Percentiles rank a stretch among this genome's conserved stretches.
Conservation (phyloP, 768 basidiomycete genomes). For the Galerina marginata region DNA sequence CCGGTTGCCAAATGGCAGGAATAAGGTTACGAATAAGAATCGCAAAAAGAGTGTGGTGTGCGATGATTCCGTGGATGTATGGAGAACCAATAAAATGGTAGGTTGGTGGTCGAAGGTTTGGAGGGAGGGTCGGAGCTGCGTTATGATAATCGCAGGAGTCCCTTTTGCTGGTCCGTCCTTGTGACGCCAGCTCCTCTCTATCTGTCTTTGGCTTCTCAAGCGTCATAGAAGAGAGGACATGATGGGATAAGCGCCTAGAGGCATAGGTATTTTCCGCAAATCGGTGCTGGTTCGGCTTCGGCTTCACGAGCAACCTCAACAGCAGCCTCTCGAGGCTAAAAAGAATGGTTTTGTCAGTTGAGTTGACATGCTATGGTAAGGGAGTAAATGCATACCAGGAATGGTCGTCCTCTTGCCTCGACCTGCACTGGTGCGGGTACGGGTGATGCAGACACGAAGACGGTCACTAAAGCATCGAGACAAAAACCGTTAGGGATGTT, state of each 20-base stretch:
- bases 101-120: too few relatives aligned
- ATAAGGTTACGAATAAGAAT: slow-evolving; percentile 1
- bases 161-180: too few relatives aligned
- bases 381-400: slow-evolving; percentile 10
- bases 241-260: neutral
- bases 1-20: neutral
- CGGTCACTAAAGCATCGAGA: slow-evolving; percentile 9
- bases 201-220: neutral
- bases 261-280: slow-evolving; percentile 18
- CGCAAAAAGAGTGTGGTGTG: neutral
- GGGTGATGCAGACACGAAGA: slow-evolving; percentile 23
- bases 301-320: slow-evolving; percentile 18
- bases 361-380: neutral
- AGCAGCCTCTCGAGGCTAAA: slow-evolving; percentile 14
- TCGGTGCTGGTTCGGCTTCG: slow-evolving; percentile 17
- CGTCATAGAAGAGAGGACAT: neutral
- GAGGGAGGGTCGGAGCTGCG: too few relatives aligned
- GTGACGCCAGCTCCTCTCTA: too few relatives aligned
- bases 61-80: neutral
- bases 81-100: too few relatives aligned
- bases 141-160: too few relatives aligned
- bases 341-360: neutral
- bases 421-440: slow-evolving; percentile 14
- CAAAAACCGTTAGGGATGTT: neutral
- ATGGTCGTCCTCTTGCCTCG: slow-evolving; percentile 9